These are phyloP conservation scores for Hemileccinum rubropunctum DNA, from an alignment of 768 basidiomycete species.

Conservation along the genomic window DNA sequence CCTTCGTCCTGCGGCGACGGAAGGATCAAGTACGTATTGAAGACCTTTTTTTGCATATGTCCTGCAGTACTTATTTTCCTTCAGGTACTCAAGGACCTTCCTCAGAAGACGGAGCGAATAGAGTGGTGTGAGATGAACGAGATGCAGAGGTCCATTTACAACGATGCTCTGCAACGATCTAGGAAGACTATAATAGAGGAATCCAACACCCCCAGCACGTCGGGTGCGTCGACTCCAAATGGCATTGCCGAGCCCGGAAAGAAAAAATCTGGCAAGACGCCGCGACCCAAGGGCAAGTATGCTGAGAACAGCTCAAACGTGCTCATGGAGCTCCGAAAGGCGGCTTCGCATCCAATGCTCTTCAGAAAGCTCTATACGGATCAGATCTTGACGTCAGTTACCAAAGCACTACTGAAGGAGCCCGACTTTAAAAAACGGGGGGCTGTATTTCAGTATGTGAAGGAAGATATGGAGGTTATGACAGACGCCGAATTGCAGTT, in stretches of 20 bases:
- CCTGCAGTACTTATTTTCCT: background rate
- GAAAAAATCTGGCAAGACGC: slow-evolving; percentile 32
- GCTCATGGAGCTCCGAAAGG: slow-evolving; percentile 96
- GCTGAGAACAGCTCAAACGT: slow-evolving; percentile 88
- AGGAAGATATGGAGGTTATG: slow-evolving; percentile 99
- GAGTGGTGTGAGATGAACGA: slow-evolving; percentile 94
- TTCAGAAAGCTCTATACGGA: slow-evolving; percentile 87
- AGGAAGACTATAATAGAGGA: slow-evolving; percentile 71
- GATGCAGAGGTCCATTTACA: slow-evolving; percentile 80
- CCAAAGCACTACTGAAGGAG: slow-evolving; percentile 85
- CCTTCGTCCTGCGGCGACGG: slow-evolving; percentile 93
- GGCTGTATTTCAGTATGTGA: slow-evolving; percentile 78
- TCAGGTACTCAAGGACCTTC: slow-evolving; percentile 89
- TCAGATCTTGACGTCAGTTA: slow-evolving; percentile 65
- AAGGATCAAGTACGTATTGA: slow-evolving; percentile 77
- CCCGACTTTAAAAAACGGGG: slow-evolving; percentile 86
- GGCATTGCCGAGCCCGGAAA: slow-evolving; percentile 26
- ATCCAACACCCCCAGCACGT: slow-evolving; percentile 22
- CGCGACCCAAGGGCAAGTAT: slow-evolving; percentile 64
- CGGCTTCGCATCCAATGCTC: slow-evolving; percentile 93
- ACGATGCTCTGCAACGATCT: slow-evolving; percentile 80
- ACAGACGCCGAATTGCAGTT: slow-evolving; percentile 93
- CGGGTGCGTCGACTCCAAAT: slow-evolving; percentile 33
- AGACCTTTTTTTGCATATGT: background rate
- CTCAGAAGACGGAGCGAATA: slow-evolving; percentile 88